phyloP scores from a whole-genome alignment of 495 filamentous ascomycete genomes.

The Talaromyces thailandensis region DNA sequence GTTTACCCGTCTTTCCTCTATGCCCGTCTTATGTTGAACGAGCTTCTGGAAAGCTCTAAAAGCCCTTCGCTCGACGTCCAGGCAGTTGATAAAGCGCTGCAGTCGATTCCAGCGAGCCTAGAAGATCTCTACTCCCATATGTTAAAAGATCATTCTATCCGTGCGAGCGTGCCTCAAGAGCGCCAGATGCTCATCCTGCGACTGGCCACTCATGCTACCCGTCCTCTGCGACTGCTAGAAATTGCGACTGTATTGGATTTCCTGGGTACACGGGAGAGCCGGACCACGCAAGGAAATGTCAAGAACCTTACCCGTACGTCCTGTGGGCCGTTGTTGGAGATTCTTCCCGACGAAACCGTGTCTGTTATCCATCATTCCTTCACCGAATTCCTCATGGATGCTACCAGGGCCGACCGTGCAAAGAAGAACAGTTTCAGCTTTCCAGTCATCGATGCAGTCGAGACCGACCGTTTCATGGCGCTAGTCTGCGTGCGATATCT shows the following conservation, averaged over 20 bases:
- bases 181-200: conserved; percentile 33
- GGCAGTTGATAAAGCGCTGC: too few species aligned
- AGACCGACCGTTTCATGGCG: too few species aligned
- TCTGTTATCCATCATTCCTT: conserved; percentile 46
- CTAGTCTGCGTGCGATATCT: too few species aligned
- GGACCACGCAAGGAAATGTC: too few species aligned
- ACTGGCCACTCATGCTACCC: too few species aligned
- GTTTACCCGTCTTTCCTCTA: conserved; percentile 24
- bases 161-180: conserved; percentile 20
- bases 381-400: conserved; percentile 34
- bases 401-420: background rate
- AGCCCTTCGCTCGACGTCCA: background rate
- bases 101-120: too few species aligned
- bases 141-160: too few species aligned
- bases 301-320: conserved; percentile 14
- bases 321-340: conserved; percentile 43
- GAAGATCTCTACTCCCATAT: too few species aligned
- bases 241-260: conserved; percentile 30
- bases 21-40: conserved; percentile 34
- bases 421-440: background rate
- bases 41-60: conserved; percentile 13
- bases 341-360: conserved; percentile 39
- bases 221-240: conserved; percentile 31
- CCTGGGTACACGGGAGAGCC: conserved; percentile 2
- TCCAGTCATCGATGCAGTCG: too few species aligned